These are phyloP conservation scores for Rhododendron williamsianum DNA, from an alignment of 148 eudicot species.

Conservation along the genomic window DNA sequence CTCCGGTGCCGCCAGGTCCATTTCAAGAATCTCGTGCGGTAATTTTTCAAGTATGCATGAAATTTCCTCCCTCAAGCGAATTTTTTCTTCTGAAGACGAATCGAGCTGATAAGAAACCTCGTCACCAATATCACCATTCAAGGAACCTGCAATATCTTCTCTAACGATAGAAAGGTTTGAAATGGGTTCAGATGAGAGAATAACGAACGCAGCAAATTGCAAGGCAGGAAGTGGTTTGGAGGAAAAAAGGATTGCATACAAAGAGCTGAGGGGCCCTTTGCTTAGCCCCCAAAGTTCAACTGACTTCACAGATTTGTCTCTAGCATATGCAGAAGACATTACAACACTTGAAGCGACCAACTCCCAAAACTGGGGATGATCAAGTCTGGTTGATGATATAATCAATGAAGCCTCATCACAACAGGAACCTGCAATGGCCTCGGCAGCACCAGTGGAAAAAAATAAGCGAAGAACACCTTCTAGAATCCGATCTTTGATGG, in stretches of 20 bases:
- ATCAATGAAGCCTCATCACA: slow-evolving; percentile 43
- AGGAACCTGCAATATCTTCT: slow-evolving; percentile 25
- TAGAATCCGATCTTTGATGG: slow-evolving; percentile 52
- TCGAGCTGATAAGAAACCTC: slow-evolving; percentile 35
- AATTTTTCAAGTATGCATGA: slow-evolving; percentile 44
- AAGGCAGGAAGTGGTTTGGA: slow-evolving; percentile 52
- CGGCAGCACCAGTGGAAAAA: slow-evolving; percentile 71
- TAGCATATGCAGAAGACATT: slow-evolving; percentile 55
- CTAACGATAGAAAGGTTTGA: slow-evolving; percentile 37
- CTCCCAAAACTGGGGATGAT: slow-evolving; percentile 69
- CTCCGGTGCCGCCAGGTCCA: slow-evolving; percentile 53
- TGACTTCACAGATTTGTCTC: slow-evolving; percentile 76
- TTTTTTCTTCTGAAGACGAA: slow-evolving; percentile 38
- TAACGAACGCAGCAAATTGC: slow-evolving; percentile 74
- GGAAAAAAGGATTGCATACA: slow-evolving; percentile 77
- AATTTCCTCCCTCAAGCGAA: slow-evolving; percentile 67
- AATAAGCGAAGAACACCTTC: slow-evolving; percentile 85
- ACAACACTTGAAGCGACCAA: slow-evolving; percentile 56
- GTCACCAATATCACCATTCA: slow-evolving; percentile 27
- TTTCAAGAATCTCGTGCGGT: slow-evolving; percentile 51
- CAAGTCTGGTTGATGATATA: slow-evolving; percentile 43
- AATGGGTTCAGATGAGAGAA: slow-evolving; percentile 70
- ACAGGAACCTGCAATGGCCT: slow-evolving; percentile 48
- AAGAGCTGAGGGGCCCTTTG: slow-evolving; percentile 65
- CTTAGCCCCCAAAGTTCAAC: slow-evolving; percentile 87